Conservation (phyloP, 768 basidiomycete genomes). For the Podaxis sp. region DNA sequence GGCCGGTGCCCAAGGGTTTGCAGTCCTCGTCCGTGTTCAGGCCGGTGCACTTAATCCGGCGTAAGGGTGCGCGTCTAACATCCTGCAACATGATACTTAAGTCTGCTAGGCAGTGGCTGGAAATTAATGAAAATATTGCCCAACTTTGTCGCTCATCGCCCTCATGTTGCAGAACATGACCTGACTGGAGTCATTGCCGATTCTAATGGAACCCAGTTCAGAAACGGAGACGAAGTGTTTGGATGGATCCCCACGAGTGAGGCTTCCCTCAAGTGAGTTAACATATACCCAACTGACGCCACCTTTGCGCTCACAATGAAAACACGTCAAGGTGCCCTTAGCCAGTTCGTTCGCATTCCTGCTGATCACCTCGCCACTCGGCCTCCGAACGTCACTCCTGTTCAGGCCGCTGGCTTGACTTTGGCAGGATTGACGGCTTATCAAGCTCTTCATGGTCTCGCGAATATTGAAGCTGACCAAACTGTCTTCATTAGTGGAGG, state of each 20-base stretch:
- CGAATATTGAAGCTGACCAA: slow-evolving; percentile 53
- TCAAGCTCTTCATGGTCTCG: slow-evolving; percentile 47
- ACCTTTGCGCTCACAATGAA: slow-evolving; percentile 25
- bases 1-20: slow-evolving; percentile 36
- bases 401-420: slow-evolving; percentile 60
- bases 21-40: slow-evolving; percentile 34
- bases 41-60: slow-evolving; percentile 66
- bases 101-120: slow-evolving; percentile 42
- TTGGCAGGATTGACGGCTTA: slow-evolving; percentile 61
- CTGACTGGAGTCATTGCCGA: slow-evolving; percentile 62
- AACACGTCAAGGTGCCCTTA: slow-evolving; percentile 52
- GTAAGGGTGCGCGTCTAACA: slow-evolving; percentile 31
- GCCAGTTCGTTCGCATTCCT: slow-evolving; percentile 53
- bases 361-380: slow-evolving; percentile 37
- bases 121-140: slow-evolving; percentile 54
- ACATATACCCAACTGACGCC: background rate
- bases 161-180: slow-evolving; percentile 59
- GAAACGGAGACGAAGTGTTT: slow-evolving; percentile 61
- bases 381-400: slow-evolving; percentile 49
- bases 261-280: background rate
- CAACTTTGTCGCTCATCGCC: slow-evolving; percentile 43
- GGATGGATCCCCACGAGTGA: slow-evolving; percentile 44
- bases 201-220: slow-evolving; percentile 49
- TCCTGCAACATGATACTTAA: background rate
- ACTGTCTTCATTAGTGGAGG: slow-evolving; percentile 71